Base-by-base conservation (phyloP, 1,139 yeast species). In the Blastobotrys raffinosifermentans region DNA sequence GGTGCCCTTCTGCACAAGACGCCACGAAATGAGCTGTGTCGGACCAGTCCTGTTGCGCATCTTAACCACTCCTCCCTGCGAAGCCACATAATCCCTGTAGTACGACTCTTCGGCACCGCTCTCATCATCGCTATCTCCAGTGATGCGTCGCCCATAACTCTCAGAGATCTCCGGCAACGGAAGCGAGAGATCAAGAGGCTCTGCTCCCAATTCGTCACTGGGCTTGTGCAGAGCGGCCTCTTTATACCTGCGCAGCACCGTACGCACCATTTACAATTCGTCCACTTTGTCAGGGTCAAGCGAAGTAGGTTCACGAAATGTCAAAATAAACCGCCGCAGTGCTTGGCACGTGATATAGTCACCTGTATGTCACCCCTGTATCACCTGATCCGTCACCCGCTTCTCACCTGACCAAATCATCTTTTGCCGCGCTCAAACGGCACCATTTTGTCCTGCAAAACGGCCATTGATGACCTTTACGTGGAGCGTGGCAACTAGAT, bases 1-100 rank as follows among this genome's bases (percentile, higher is more conserved):
- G 2, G 34, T 43, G n/a, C 45, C 30, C 13, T 46, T 40, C 19
- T 35, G 38, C 17, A 53, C 32, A 2, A 53, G 38, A 11, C 51
- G 40, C 54, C 55, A 53, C n/a, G 40, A 32, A 27, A 53, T 36
- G n/a, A n/a, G n/a, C n/a, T n/a, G n/a, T 6, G 49, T 43, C 13
- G 35, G 31, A 2, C 49, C 45, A 11, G 26, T 39, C 14, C 19
- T 21, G 15, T 20, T 15, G 15, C 29, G 9, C 8, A 32, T 34
- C 19, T 47, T 22, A 16, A 43, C 40, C 19, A 48, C 35, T 7
- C 48, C 42, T 16, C 54, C 52, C 23, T 38, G 38, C 8, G 53
- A 42, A 21, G 57, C 57, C 13, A 54, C 49, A 30, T 47, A 48
- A 13, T 49, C 47, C 18, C 38, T 35, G 37, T 48, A 49, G 37